Percentiles rank a stretch among this genome's conserved stretches.
phyloP scores from a whole-genome alignment of 306 rosid species.

The Delonix regia region DNA sequence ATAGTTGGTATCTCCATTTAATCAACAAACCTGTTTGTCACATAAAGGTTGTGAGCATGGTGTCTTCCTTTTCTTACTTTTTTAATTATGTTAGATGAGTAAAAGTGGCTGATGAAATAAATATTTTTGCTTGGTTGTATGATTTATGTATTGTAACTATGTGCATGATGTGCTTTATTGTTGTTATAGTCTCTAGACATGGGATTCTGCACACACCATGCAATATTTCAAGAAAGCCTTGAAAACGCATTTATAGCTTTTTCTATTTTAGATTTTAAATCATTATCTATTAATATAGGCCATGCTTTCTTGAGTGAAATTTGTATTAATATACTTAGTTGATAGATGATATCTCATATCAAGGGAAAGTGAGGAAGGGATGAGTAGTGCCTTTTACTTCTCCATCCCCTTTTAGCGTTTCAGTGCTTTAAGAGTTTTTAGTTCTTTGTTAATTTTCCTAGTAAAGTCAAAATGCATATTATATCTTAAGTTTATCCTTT shows the following conservation, averaged over 20 bases:
- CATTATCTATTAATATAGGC: not conserved
- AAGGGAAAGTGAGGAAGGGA: no score
- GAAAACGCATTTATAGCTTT: not conserved
- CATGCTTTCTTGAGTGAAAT: not conserved
- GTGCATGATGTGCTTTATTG: not conserved
- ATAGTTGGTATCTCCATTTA: not conserved
- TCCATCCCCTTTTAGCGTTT: not conserved
- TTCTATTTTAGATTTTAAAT: not conserved
- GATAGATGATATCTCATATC: not conserved
- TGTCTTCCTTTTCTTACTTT: no score
- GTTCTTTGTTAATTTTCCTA: not conserved
- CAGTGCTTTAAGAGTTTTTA: not conserved
- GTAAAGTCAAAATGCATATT: not conserved
- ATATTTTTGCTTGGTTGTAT: not conserved
- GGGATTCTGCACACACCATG: not conserved
- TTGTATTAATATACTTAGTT: not conserved
- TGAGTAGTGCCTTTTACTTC: no score
- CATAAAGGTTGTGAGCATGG: not conserved
- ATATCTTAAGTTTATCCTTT: no score
- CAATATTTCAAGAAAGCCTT: not conserved
- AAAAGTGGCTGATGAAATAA: not conserved
- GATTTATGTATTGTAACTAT: not conserved
- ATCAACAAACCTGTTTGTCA: not conserved
- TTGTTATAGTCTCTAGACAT: not conserved
- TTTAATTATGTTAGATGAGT: not conserved